Evolutionary conservation across 306 rosid genomes (phyloP).

Genomic region (Gynostemma pentaphyllum): DNA sequence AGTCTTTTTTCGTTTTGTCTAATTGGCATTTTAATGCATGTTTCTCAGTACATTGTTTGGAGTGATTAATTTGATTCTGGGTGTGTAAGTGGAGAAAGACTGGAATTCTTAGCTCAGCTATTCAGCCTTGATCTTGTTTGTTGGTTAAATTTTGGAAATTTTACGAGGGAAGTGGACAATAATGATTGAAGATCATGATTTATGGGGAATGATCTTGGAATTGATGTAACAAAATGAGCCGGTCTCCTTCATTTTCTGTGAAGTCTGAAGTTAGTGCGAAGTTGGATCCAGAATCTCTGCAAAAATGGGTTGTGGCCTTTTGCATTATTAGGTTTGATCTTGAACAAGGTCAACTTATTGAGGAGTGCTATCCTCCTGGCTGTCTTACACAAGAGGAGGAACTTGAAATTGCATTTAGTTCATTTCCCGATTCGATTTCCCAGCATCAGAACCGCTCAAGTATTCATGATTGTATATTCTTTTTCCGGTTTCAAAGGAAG

Average conservation of each 20-base stretch:
- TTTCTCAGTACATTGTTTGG: neutral
- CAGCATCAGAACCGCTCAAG: slow-evolving; percentile 82
- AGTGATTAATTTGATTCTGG: neutral
- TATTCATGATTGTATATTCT: slow-evolving; percentile 81
- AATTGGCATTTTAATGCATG: neutral
- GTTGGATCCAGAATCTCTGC: slow-evolving; percentile 60
- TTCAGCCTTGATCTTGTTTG: slow-evolving; percentile 11
- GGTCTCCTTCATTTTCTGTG: slow-evolving; percentile 63
- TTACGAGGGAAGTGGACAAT: slow-evolving; percentile 21
- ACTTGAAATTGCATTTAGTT: slow-evolving; percentile 70
- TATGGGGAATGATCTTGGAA: slow-evolving; percentile 22
- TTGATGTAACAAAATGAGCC: slow-evolving; percentile 50
- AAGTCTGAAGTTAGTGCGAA: slow-evolving; percentile 54
- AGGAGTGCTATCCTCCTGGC: slow-evolving; percentile 81
- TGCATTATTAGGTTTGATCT: slow-evolving; percentile 84
- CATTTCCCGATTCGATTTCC: slow-evolving; percentile 77
- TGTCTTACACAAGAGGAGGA: slow-evolving; percentile 68
- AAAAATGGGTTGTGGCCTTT: slow-evolving; percentile 66
- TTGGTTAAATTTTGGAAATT: slow-evolving; percentile 20
- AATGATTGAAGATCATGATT: slow-evolving; percentile 19
- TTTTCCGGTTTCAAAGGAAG: slow-evolving; percentile 55
- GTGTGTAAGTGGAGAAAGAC: slow-evolving; percentile 15
- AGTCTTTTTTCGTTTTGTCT: neutral
- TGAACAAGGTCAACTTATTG: slow-evolving; percentile 86
- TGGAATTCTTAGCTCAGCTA: neutral